Base-by-base conservation (phyloP, 305 asterid genomes). In the Fraxinus sp. region DNA sequence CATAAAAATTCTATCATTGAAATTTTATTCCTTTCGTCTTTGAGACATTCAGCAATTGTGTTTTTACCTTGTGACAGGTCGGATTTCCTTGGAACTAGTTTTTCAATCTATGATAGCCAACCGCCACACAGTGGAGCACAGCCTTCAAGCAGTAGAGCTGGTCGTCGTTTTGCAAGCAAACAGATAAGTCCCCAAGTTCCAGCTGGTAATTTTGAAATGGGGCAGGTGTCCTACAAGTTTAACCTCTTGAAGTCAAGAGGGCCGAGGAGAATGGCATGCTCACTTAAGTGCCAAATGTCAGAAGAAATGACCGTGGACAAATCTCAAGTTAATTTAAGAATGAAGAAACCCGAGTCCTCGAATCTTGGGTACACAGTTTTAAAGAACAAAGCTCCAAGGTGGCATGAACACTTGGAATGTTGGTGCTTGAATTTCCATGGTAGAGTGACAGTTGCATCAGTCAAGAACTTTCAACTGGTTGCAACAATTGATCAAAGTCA, bases 371-470 rank as follows among this genome's bases (percentile, higher is more conserved):
- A 55, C 73, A 90, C 97, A 2, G 74, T 95, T 76, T 74, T 95
- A 87, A 95, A 85, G 87, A 95, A 94, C 88, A 95, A 95, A 84
- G 92, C 99, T 39, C 99, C 99, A 0, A 84, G 98, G 76, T 94
- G 99, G 99, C 97, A 95, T 16, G 98, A 95, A 44, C 94, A 94
- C 84, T 86, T 95, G 86, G 97, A 95, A 79, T 95, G 98, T 78
- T 95, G 99, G 98, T 95, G 99, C 89, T 88, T 95, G 89, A 95
- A 95, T 87, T 95, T 95, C 86, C 99, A 95, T 4, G 98, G 98
- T 4, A 88, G 99, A 83, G 99, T 95, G n/a, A 95, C 99, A 0
- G 98, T 93, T 5, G 99, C 99, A 1, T 94, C 99, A 0, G 98
- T 95, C 14, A 95, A 95, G 91, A 94, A 95, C 80, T 95, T 95